Conservation (phyloP, 1,284 basidiomycete species). For the Meripilus lineatus region DNA sequence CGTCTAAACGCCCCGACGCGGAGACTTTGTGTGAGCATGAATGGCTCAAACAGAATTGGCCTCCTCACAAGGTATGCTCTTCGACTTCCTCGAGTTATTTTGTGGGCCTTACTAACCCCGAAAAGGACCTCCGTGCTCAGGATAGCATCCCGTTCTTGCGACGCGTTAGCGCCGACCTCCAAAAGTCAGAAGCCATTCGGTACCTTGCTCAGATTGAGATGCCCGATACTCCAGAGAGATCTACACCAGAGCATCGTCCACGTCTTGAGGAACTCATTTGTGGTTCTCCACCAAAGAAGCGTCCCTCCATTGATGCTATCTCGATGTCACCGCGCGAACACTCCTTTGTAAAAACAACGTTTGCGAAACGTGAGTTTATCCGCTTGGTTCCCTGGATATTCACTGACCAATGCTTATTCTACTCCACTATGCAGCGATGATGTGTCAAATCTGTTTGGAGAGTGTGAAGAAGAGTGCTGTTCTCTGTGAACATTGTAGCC, state of each 20-base stretch:
- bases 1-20: constrained; percentile 74
- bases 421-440: constrained; percentile 55
- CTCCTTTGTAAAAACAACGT: constrained; percentile 87
- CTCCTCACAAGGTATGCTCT: constrained; percentile 29
- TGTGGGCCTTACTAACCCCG: neutral
- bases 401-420: constrained; percentile 15
- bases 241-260: constrained; percentile 33
- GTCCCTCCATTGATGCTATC: constrained; percentile 35
- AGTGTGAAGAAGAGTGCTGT: constrained; percentile 85
- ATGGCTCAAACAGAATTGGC: constrained; percentile 84
- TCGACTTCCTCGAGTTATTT: neutral
- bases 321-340: constrained; percentile 62
- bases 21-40: constrained; percentile 82
- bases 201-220: constrained; percentile 48
- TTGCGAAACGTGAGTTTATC: constrained; percentile 74
- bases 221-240: constrained; percentile 34
- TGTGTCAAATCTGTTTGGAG: constrained; percentile 79
- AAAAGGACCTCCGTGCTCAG: constrained; percentile 78
- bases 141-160: constrained; percentile 93
- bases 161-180: constrained; percentile 81
- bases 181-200: constrained; percentile 61
- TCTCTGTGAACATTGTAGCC: constrained; percentile 84
- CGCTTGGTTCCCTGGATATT: constrained; percentile 1
- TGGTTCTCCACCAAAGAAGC: constrained; percentile 15
- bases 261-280: constrained; percentile 20